Base-by-base conservation (phyloP, 164 flowering plant genomes). In the Sedum album region DNA sequence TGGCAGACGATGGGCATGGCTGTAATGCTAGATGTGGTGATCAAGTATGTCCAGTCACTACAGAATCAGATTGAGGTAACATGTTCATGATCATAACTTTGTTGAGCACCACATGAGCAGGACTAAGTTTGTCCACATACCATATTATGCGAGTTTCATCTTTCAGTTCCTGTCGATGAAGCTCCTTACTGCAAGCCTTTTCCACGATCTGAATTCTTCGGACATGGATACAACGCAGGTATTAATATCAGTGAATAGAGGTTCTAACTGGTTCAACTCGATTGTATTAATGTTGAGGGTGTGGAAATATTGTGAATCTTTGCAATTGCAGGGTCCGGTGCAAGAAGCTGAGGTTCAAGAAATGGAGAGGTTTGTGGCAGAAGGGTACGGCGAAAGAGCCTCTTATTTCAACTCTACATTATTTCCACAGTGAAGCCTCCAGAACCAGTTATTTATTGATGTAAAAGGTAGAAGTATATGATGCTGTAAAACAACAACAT, bases 1-100 rank as follows among this genome's bases (percentile, higher is more conserved):
- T 66, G 25, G 68, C 74, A 86, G 91, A 80, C 91, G 31, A 84
- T 86, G 91, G 91, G 91, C 66, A 83, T 84, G 88, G 84, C 91
- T 0, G 88, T 86, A 21, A 82, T 84, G 91, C 72, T 86, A 66
- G 91, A 86, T 75, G 91, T 84, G 63, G 83, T 86, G 53, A 84
- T 80, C 36, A 79, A 79, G 55, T 84, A 86, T 55, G 82, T 84
- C 14, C 76, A 82, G 38, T 83, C 88, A n/a, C 69, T 86, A 67
- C 85, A 82, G 68, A 81, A 82, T 63, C 88, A 86, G 69, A 82
- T 84, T 26, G 88, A 84, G 81, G 88, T 86, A 68, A 76, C 13
- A 51, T n/a, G 9, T 51, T 51, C 28, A 51, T 21, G 26, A 20
- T 1, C 28, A 21, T 21, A 26, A 51, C 26, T 20, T 8, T 26